Evolutionary conservation across 139 green algal genomes (phyloP), one percentile per base, ranked within the genome.

Genomic region (Pleodorina starrii): DNA sequence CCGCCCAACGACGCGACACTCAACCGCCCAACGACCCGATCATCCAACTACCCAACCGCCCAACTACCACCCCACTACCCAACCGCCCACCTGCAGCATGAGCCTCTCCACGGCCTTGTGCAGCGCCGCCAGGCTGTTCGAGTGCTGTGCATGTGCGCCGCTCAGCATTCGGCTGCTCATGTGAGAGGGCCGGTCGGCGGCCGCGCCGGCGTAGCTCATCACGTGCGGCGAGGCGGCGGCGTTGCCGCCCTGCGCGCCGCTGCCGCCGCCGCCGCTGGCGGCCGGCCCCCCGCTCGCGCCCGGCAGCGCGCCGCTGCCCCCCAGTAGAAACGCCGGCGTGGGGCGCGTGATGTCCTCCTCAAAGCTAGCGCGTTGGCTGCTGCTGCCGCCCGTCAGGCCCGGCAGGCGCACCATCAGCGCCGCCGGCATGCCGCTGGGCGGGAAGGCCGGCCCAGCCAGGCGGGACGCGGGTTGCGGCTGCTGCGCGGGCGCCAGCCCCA

Each of bases 51-150:
- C n/a, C n/a, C n/a, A n/a, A n/a, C n/a, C n/a, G n/a, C n/a, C n/a
- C n/a, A n/a, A n/a, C n/a, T n/a, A n/a, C n/a, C n/a, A n/a, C n/a
- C n/a, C n/a, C n/a, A n/a, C n/a, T n/a, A n/a, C n/a, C n/a, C n/a
- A n/a, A n/a, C n/a, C n/a, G n/a, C n/a, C n/a, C 80, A 87, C 80
- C 80, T 84, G 75, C 79, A 91, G 54, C 88, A 91, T 91, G 11
- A 91, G 80, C 42, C 42, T 68, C 80, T 91, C 88, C 88, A 91
- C 88, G 50, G 88, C 79, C 79, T 85, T 88, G n/a, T 91, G 88
- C 80, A 91, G 54, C 63, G 66, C 66, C 60, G 29, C 82, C 63
- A 88, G 68, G 32, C 23, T 71, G 44, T 29, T 90, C 50, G 43
- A 59, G 23, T 54, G 83, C 83, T 77, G 66, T 46, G 82, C 44